Evolutionary conservation across 306 rosid species (phyloP).

Genomic region (Castanea sativa): DNA sequence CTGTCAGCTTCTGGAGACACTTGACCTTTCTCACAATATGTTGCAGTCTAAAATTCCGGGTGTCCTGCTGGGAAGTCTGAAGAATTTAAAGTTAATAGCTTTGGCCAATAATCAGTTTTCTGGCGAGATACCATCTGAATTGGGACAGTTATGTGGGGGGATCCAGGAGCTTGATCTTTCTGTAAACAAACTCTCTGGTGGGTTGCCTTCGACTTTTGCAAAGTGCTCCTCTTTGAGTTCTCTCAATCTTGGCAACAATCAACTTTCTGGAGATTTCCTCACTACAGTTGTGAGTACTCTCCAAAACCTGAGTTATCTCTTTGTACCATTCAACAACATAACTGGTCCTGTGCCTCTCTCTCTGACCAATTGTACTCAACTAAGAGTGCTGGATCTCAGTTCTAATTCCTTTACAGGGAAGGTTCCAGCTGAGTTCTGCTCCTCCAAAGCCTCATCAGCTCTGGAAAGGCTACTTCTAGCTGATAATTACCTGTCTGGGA

Average conservation of each 20-base stretch:
- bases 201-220: slow-evolving; percentile 45
- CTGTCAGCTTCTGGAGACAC: slow-evolving; percentile 43
- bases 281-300: slow-evolving; percentile 41
- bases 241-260: slow-evolving; percentile 55
- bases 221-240: slow-evolving; percentile 45
- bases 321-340: slow-evolving; percentile 61
- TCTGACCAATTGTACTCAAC: slow-evolving; percentile 43
- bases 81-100: slow-evolving; percentile 45
- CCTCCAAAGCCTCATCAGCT: slow-evolving; percentile 10
- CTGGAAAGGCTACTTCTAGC: slow-evolving; percentile 61
- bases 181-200: slow-evolving; percentile 48
- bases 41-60: slow-evolving; percentile 43
- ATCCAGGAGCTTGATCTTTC: slow-evolving; percentile 59
- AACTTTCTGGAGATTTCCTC: slow-evolving; percentile 51
- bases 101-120: slow-evolving; percentile 40
- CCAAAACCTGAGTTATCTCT: slow-evolving; percentile 38
- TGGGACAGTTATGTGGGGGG: slow-evolving; percentile 43
- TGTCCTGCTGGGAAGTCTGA: slow-evolving; percentile 35
- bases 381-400: slow-evolving; percentile 62
- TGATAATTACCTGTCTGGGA: slow-evolving; percentile 48
- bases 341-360: slow-evolving; percentile 56
- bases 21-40: slow-evolving; percentile 55
- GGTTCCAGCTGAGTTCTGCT: slow-evolving; percentile 52
- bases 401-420: slow-evolving; percentile 50
- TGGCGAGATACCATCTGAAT: slow-evolving; percentile 53